A percentile compares a stretch with the other conserved stretches of the same genome.
Conservation (phyloP, 805 yeast species). For the Ogataea pilisensis region DNA sequence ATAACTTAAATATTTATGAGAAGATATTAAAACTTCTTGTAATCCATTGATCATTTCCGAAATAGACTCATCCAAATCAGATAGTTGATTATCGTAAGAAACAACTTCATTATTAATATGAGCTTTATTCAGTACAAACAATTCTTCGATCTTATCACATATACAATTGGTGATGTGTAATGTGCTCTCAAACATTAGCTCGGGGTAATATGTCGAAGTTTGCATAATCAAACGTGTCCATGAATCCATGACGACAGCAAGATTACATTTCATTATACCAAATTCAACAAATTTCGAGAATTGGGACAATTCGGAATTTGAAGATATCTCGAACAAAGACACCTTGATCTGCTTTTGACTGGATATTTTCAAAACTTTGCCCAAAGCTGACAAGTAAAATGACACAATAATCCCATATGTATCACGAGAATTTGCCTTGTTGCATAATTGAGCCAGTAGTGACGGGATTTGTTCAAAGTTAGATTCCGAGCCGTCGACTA, state of each 20-base stretch:
- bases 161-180: conserved; percentile 22
- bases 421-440: conserved; percentile 5
- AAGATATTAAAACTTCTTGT: conserved; percentile 57
- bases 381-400: conserved; percentile 22
- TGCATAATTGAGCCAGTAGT: conserved; percentile 15
- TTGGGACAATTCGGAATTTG: conserved; percentile 9
- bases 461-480: conserved; percentile 38
- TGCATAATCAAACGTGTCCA: conserved; percentile 27
- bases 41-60: conserved; percentile 50
- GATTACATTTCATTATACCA: conserved; percentile 21
- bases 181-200: conserved; percentile 21
- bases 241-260: conserved; percentile 21
- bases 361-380: conserved; percentile 23
- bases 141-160: conserved; percentile 24
- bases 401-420: conserved; percentile 13
- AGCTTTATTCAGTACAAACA: conserved; percentile 17
- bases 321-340: conserved; percentile 16
- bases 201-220: conserved; percentile 23
- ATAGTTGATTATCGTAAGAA: conserved; percentile 10
- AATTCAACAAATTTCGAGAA: conserved; percentile 23
- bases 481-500: conserved; percentile 56
- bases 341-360: conserved; percentile 15
- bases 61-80: conserved; percentile 36
- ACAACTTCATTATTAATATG: conserved; percentile 9
- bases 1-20: conserved; percentile 48